Conservation (phyloP, 306 rosid species). For the Prunus dulcis region DNA sequence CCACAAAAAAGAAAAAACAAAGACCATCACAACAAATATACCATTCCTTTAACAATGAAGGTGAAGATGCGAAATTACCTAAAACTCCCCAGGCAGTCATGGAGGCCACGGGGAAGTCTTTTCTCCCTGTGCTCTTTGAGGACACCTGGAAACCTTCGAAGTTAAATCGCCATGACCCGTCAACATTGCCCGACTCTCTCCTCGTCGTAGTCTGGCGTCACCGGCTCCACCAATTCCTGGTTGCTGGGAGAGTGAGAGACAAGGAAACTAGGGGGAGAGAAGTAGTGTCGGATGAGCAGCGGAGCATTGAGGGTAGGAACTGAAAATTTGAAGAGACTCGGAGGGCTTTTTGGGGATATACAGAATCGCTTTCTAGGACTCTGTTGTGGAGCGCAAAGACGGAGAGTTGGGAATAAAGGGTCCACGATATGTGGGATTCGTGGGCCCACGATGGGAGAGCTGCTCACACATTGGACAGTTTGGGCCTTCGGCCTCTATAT, state of each 20-base stretch:
- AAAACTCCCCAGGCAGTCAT: too few relatives aligned
- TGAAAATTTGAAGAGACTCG: not conserved
- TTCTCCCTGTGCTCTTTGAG: too few relatives aligned
- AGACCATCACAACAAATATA: too few relatives aligned
- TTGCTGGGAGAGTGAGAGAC: not conserved
- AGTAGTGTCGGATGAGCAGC: not conserved
- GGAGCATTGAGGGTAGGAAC: not conserved
- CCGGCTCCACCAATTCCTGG: constrained; percentile 49
- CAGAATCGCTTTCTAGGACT: not conserved
- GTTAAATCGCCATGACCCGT: constrained; percentile 85
- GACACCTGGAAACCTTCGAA: constrained; percentile 60
- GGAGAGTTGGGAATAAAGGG: not conserved
- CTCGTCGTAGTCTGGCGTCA: constrained; percentile 39
- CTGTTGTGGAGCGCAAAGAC: constrained; percentile 20
- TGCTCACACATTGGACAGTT: too few relatives aligned
- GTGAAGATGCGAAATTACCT: too few relatives aligned
- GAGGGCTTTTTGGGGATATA: not conserved
- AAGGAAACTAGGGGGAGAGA: not conserved
- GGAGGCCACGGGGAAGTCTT: too few relatives aligned
- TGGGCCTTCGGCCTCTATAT: too few relatives aligned
- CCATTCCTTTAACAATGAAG: too few relatives aligned
- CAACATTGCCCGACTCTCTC: constrained; percentile 52
- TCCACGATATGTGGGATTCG: too few relatives aligned
- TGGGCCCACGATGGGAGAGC: too few relatives aligned
- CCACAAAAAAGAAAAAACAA: too few relatives aligned